Evolutionary conservation across 23 red algal genomes (phyloP), one percentile per base, ranked within the genome.

Genomic region (Chondrus crispus): DNA sequence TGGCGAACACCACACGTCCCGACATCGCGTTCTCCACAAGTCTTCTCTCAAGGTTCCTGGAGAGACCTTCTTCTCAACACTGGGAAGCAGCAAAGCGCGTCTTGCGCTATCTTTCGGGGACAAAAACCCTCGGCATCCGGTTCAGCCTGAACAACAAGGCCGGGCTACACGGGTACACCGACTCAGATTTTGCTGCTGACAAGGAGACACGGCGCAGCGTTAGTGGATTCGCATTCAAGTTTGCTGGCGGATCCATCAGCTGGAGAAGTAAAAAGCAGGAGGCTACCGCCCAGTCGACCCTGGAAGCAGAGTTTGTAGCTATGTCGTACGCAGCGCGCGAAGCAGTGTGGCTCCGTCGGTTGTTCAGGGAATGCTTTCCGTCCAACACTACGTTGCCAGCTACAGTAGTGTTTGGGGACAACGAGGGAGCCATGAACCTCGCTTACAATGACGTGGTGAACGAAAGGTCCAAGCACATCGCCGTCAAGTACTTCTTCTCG

Each of bases 181-280:
- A 89, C 49, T 77, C 60, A 2, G 26, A 70, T 51, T 87, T 77
- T 77, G 69, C 70, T 28, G 73, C 48, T 16, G 46, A 74, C 41
- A 28, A 22, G 26, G 49, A 26, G 7, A 58, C 57, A 37, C 30
- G 85, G 3, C 75, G 63, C 68, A 77, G 47, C 30, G 78, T 58
- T 38, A 46, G 1, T 16, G 85, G 85, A 7, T 79, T 45, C 22
- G 69, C 78, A 24, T 89, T 89, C 36, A 42, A 62, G 19, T 19
- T 64, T 29, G 57, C 52, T 14, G 48, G 85, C 14, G 42, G 42
- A 41, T 20, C 46, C 46, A 42, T 89, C 7, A 45, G 48, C 70
- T 89, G 85, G 69, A 0, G 46, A 6, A 72, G 60, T 19, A 89
- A 89, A 42, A 77, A 89, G 36, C 70, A 89, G 33, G 33, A 62